Base-by-base conservation (phyloP, 2,329 filamentous ascomycete species). In the Hypoxylon sp. region DNA sequence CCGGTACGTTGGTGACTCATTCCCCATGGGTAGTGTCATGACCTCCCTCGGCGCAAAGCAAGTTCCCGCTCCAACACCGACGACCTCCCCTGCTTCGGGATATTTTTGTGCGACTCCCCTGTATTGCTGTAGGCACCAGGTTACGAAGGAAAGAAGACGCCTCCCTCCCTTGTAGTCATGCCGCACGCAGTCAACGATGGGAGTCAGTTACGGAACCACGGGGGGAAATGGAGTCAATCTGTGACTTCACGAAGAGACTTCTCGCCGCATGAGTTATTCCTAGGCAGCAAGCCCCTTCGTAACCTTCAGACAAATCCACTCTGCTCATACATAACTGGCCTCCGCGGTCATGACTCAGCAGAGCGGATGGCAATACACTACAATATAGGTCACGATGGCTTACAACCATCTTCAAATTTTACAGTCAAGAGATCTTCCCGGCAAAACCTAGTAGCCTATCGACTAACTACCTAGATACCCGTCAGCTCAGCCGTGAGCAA, bases 361-460 rank as follows among this genome's bases (percentile, higher is more conserved):
- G 21, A 37, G 45, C 55, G 46, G 12, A 34, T 58, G 55, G 12
- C 32, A 43, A 30, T 32, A 21, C 16, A 16, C 19, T 14, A 8
- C 25, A 27, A 21, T 1, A 52, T 3, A 19, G 41, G 27, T 58
- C 63, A 58, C 59, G 58, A 62, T 51, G 53, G 23, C 41, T 43
- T 3, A 51, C 16, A 12, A 27, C 30, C 27, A 32, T 12, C 39
- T 37, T 41, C 32, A 55, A 59, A 59, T 55, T 59, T 64, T 25
- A 6, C 29, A 41, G 63, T 63, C 66, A 68, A 68, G 39, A 63
- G 65, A 65, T 58, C 66, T 65, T 43, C 62, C 66, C 63, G 52
- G 47, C 63, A 56, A 61, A 56, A 37, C 21, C 30, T 1, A 25
- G 32, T 41, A 62, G 45, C 61, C 41, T 60, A 48, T 55, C 48